phyloP scores from a whole-genome alignment of 345 rosid species.

The Cochlearia excelsa region DNA sequence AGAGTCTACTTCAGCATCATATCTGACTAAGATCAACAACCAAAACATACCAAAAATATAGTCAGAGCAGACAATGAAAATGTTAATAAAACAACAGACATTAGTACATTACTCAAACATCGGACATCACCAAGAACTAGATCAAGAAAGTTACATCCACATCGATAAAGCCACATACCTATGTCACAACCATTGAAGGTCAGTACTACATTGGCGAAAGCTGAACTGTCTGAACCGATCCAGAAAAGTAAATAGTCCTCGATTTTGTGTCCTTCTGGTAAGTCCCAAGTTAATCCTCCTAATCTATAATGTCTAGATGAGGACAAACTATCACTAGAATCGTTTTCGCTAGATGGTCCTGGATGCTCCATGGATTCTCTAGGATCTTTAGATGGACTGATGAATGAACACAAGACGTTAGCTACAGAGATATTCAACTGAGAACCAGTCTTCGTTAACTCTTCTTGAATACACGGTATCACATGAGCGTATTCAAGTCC shows the following conservation, averaged over 20 bases:
- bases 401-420: slow-evolving; percentile 48
- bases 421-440: slow-evolving; percentile 47
- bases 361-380: slow-evolving; percentile 35
- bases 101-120: not conserved
- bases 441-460: slow-evolving; percentile 25
- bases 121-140: not conserved
- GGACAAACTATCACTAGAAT: slow-evolving; percentile 30
- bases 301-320: slow-evolving; percentile 37
- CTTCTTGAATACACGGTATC: slow-evolving; percentile 50
- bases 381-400: slow-evolving; percentile 47
- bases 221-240: slow-evolving; percentile 75
- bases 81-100: not conserved
- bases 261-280: slow-evolving; percentile 56
- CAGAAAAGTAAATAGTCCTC: slow-evolving; percentile 72
- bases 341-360: slow-evolving; percentile 23
- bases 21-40: slow-evolving; percentile 67
- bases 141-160: not conserved
- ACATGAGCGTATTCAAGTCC: slow-evolving; percentile 82
- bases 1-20: slow-evolving; percentile 62
- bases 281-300: slow-evolving; percentile 81
- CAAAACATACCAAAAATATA: slow-evolving; percentile 21
- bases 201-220: slow-evolving; percentile 74
- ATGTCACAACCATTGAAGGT: slow-evolving; percentile 80
- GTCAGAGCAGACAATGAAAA: not conserved
- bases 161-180: slow-evolving; percentile 46